Evolutionary conservation across 116 monocot genomes (phyloP), one percentile per base, ranked within the genome.

Genomic region (Dioscorea cayenensis): DNA sequence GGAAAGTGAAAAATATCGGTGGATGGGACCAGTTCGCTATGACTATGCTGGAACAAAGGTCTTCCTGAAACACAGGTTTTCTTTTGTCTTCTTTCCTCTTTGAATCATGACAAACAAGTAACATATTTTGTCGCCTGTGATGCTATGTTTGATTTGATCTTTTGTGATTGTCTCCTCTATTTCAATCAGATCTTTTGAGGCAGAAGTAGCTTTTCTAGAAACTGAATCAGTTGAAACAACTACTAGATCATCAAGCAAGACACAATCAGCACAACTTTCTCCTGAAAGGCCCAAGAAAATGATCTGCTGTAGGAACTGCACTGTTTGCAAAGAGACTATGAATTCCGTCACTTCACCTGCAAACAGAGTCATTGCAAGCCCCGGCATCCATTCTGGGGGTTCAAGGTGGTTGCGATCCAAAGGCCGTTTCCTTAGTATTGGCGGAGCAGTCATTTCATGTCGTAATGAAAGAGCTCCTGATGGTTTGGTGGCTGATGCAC

Each of bases 11-110:
- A 89, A 91, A 55, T 86, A 81, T 67, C 88, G 95, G 5, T 95
- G 95, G 95, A 95, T 95, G 95, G 95, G 95, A 19, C 95, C 95
- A 43, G 77, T 58, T 11, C 88, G 95, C 6, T 95, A 95, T 89
- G 95, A 86, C 83, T 95, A 77, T 79, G 84, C 85, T 59, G 95
- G 95, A 67, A 95, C 95, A 76, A 89, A 83, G 75, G 95, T 91
- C n/a, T 95, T 95, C 81, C 62, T 95, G 67, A 78, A 89, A 65
- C 95, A 95, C 78, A 95, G 91, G 95, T 95, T 60, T 55, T 72
- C 5, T 52, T 64, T 70, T 60, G 12, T 36, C 0, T n/a, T 5
- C 58, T 69, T 36, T 67, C 22, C 14, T 28, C 11, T 67, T 5
- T 55, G 14, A 55, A 55, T 18, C 18, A 55, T 3, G 2, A 55